Percentiles rank a stretch among this genome's conserved stretches.
These are phyloP conservation scores for Talaromyces sp. DNA, from an alignment of 2,329 filamentous ascomycete genomes.

Conservation along the genomic window DNA sequence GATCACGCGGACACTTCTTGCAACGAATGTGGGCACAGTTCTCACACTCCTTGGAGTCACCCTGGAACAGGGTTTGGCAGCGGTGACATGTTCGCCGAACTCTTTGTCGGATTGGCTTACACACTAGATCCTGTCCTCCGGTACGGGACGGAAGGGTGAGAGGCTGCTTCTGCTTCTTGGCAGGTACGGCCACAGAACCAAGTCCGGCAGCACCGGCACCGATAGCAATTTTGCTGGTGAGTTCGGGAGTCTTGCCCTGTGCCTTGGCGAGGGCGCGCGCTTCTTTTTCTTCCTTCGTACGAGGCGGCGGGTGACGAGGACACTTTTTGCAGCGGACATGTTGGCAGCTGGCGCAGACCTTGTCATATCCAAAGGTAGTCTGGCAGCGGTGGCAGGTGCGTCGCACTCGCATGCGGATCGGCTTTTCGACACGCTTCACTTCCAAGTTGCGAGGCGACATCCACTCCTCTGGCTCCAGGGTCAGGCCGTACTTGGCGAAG, in stretches of 20 bases:
- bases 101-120: slow-evolving; percentile 65
- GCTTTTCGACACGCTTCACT: slow-evolving; percentile 38
- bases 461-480: slow-evolving; percentile 38
- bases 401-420: slow-evolving; percentile 42
- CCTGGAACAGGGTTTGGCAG: slow-evolving; percentile 59
- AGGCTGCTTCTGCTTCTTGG: slow-evolving; percentile 42
- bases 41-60: slow-evolving; percentile 57
- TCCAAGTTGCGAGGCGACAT: slow-evolving; percentile 27
- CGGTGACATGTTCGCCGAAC: slow-evolving; percentile 71
- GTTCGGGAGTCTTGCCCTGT: slow-evolving; percentile 17
- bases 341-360: slow-evolving; percentile 69
- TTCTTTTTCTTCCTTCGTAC: slow-evolving; percentile 54
- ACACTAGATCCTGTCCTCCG: slow-evolving; percentile 65
- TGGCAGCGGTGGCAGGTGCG: slow-evolving; percentile 74
- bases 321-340: slow-evolving; percentile 79
- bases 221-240: background rate
- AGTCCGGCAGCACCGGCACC: background rate
- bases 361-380: slow-evolving; percentile 65
- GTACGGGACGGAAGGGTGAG: slow-evolving; percentile 55
- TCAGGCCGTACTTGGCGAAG: slow-evolving; percentile 43
- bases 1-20: slow-evolving; percentile 73
- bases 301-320: slow-evolving; percentile 64
- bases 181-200: slow-evolving; percentile 17
- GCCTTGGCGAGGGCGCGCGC: slow-evolving; percentile 39
- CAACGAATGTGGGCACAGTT: slow-evolving; percentile 69